Evolutionary conservation across 2,329 filamentous ascomycete genomes (phyloP).

Genomic region (Calonectria ilicicola): DNA sequence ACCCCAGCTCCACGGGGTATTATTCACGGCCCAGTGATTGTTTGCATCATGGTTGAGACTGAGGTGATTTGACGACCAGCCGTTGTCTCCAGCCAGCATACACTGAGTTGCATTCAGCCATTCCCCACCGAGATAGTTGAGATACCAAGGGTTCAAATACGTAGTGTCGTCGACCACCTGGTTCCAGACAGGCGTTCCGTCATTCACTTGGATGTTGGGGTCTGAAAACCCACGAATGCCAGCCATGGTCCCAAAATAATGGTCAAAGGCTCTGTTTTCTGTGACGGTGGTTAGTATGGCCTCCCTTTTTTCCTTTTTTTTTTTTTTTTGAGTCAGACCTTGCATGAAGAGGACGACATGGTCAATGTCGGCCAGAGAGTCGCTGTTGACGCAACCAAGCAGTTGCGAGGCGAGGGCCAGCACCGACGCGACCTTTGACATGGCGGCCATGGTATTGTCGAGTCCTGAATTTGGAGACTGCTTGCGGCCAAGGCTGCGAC

Average conservation of each 20-base stretch:
- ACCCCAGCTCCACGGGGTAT: conserved; percentile 65
- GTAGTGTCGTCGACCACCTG: not conserved
- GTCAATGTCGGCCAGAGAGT: conserved; percentile 55
- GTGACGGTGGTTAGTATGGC: not conserved
- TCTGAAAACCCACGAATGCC: conserved; percentile 67
- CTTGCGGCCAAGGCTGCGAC: not conserved
- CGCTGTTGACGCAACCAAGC: not conserved
- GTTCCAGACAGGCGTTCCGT: conserved; percentile 5
- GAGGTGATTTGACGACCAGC: conserved; percentile 63
- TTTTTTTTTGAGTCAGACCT: conserved; percentile 39
- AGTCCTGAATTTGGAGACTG: too few species aligned
- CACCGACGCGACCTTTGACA: not conserved
- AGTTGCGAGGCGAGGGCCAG: not conserved
- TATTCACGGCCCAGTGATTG: conserved; percentile 65
- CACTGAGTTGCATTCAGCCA: conserved; percentile 66
- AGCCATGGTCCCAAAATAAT: conserved; percentile 68
- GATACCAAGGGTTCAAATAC: conserved; percentile 62
- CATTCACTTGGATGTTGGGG: conserved; percentile 60
- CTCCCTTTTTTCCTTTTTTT: too few species aligned
- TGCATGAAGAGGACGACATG: conserved; percentile 72
- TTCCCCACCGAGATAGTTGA: conserved; percentile 65
- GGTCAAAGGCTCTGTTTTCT: conserved; percentile 53
- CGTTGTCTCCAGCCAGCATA: conserved; percentile 63
- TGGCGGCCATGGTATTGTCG: not conserved
- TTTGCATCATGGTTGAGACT: conserved; percentile 64